Evolutionary conservation across 805 yeast species (phyloP).

Genomic region (Millerago galiae): DNA sequence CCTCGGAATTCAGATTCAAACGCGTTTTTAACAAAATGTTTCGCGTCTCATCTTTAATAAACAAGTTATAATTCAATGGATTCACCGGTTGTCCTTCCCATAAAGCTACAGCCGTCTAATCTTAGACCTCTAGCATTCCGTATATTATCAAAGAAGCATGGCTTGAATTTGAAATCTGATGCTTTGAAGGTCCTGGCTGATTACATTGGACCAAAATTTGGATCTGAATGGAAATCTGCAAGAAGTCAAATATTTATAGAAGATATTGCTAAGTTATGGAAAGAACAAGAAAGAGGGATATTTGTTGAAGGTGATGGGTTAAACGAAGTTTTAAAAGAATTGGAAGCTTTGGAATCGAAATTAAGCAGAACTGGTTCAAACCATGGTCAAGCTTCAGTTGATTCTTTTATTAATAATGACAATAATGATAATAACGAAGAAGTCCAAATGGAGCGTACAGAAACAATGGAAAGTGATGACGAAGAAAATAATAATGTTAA

Average conservation of each 20-base stretch:
- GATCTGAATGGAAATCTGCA: constrained; percentile 78
- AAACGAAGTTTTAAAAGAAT: constrained; percentile 55
- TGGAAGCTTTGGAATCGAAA: constrained; percentile 24
- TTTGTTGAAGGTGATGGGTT: constrained; percentile 77
- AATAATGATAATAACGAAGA: background rate
- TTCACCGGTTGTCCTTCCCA: constrained; percentile 56
- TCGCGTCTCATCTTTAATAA: background rate
- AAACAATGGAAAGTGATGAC: constrained; percentile 11
- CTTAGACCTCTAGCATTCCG: constrained; percentile 90
- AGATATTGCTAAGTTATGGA: constrained; percentile 77
- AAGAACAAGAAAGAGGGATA: constrained; percentile 79
- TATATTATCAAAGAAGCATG: constrained; percentile 84
- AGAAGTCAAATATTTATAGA: constrained; percentile 63
- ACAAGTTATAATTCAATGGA: background rate
- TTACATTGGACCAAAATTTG: constrained; percentile 70
- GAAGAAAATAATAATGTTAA: constrained; percentile 12
- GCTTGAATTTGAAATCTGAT: constrained; percentile 80
- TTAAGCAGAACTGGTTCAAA: constrained; percentile 3
- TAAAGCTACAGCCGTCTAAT: constrained; percentile 70
- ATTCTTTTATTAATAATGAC: constrained; percentile 7
- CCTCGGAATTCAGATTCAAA: background rate
- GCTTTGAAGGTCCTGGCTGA: constrained; percentile 71
- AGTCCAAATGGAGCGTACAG: constrained; percentile 3
- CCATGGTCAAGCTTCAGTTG: constrained; percentile 8
- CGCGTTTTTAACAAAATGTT: background rate